A percentile compares a stretch with the other conserved stretches of the same genome.
These are phyloP conservation scores for Coemansia sp. DNA, from an alignment of 192 early-diverging fungal species.

Conservation along the genomic window DNA sequence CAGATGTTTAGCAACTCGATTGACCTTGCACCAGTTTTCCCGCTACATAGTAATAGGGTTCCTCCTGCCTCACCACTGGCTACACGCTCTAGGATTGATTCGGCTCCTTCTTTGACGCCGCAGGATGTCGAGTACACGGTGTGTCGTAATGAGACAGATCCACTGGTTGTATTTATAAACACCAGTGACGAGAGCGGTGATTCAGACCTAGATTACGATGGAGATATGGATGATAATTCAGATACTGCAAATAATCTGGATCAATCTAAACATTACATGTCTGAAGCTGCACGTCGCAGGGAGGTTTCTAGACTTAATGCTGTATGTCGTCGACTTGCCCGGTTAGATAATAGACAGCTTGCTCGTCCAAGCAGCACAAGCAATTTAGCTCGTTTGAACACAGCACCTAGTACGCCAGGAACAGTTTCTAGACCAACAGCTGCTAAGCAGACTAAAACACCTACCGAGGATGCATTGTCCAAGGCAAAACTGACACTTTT, in stretches of 20 bases:
- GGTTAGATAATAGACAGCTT: neutral
- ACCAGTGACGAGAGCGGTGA: constrained; percentile 4
- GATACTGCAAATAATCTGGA: neutral
- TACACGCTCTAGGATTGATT: neutral
- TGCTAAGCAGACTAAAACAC: neutral
- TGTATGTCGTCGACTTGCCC: constrained; percentile 12
- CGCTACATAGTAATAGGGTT: neutral
- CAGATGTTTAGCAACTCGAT: neutral
- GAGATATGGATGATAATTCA: constrained; percentile 2
- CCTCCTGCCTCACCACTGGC: neutral
- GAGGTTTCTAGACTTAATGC: constrained; percentile 10
- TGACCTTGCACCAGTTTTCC: neutral
- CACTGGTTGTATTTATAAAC: constrained; percentile 24
- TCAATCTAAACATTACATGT: neutral
- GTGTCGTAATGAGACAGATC: constrained; percentile 13
- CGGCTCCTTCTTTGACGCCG: too few relatives aligned
- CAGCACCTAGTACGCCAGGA: neutral
- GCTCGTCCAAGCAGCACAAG: neutral
- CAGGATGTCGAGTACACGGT: constrained; percentile 2
- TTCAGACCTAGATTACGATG: constrained; percentile 7
- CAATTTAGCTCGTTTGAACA: neutral
- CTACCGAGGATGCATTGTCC: constrained; percentile 6
- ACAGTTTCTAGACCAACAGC: neutral
- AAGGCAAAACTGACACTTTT: constrained; percentile 17
- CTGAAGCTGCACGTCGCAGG: neutral